Evolutionary conservation across 495 filamentous ascomycete genomes (phyloP).

Genomic region (Aspergillus avenaceus): DNA sequence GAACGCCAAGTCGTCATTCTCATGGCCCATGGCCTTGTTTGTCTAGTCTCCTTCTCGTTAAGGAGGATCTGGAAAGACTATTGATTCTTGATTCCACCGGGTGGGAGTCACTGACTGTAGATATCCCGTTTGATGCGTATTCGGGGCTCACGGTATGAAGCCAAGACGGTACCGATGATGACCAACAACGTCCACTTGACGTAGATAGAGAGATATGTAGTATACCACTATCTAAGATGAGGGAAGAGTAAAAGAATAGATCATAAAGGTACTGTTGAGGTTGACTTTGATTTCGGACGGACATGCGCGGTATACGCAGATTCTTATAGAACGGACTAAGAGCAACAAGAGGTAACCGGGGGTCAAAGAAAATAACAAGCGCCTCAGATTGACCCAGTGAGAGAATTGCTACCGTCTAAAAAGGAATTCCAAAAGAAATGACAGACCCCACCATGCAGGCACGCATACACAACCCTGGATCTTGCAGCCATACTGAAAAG

Average conservation of each 20-base stretch:
- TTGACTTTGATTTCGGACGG: background rate
- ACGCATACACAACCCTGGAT: slow-evolving; percentile 7
- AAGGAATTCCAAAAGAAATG: slow-evolving; percentile 4
- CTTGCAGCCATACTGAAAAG: slow-evolving; percentile 7
- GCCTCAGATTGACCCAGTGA: slow-evolving; percentile 6
- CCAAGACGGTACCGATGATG: no score
- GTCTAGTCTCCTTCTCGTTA: background rate
- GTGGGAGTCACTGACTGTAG: background rate
- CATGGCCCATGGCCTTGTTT: slow-evolving; percentile 13
- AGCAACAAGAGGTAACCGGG: background rate
- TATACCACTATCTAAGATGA: no score
- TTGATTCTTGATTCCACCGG: background rate
- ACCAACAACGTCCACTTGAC: no score
- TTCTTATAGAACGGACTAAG: slow-evolving; percentile 5
- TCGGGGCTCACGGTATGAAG: no score
- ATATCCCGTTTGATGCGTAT: background rate
- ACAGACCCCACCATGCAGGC: slow-evolving; percentile 19
- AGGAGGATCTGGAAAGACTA: slow-evolving; percentile 1
- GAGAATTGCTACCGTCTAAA: slow-evolving; percentile 8
- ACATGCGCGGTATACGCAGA: background rate
- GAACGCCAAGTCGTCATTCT: slow-evolving; percentile 10
- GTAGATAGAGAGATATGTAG: no score
- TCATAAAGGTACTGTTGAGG: background rate
- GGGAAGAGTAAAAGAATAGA: background rate
- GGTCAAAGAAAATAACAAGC: slow-evolving; percentile 1